Base-by-base conservation (phyloP, 495 filamentous ascomycete species). In the Melanomma pulvis-pyrius region DNA sequence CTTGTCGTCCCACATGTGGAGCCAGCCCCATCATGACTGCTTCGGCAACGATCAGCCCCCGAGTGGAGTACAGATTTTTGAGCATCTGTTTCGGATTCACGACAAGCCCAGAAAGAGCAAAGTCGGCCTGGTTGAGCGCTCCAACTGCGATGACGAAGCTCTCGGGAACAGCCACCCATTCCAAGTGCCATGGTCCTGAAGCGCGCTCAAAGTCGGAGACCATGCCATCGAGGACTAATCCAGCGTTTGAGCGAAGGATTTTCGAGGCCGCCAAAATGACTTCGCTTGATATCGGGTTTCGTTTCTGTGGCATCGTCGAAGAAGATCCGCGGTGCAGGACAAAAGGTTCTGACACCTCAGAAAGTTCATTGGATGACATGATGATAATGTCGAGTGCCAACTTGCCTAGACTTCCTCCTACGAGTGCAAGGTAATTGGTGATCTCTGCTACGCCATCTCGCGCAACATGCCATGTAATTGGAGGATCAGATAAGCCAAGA, bases 21-120 rank as follows among this genome's bases (percentile, higher is more conserved):
- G 80, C 82, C 59, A 84, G 74, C 6, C 78, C 82, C 82, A 84
- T 84, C 82, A 84, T 84, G 15, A 84, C 82, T 0, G 82, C 82
- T 70, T 84, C 82, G 1, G 77, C 81, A n/a, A 83, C 82, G 71
- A 84, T 83, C 59, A 82, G 59, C 30, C 82, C 82, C 58, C 74
- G 73, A 1, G 79, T 82, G 13, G 78, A 81, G 53, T 79, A 68
- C 11, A 84, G 71, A 73, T 83, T 84, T 13, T 75, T 68, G 69
- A 76, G 52, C 82, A 84, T 83, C 44, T 74, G 62, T 48, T 76
- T 71, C 8, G 63, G 68, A 68, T 84, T 77, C 28, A 83, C 82
- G 12, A 79, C 80, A 36, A 83, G 66, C 0, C 82, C 82, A 2
- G 73, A 74, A 34, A 83, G 61, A 0, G 77, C 80, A 68, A 82